A percentile compares a stretch with the other conserved stretches of the same genome.
Conservation (phyloP, 305 asterid species). For the Plantago coronopus region DNA sequence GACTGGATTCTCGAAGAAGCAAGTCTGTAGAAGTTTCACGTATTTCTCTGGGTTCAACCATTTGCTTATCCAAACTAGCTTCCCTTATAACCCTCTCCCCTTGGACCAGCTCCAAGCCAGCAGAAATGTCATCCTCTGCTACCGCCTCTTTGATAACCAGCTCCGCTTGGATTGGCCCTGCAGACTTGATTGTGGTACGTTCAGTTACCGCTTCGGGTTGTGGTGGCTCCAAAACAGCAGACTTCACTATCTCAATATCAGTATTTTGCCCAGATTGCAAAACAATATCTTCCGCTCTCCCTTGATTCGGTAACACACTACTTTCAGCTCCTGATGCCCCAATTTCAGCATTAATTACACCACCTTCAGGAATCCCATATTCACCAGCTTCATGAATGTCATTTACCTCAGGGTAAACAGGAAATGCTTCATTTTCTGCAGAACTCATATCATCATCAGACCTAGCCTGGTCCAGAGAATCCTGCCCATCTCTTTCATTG, state of each 20-base stretch:
- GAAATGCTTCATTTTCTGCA: constrained; percentile 12
- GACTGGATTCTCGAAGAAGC: constrained; percentile 23
- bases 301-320: not conserved
- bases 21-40: constrained; percentile 31
- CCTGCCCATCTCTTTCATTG: constrained; percentile 23
- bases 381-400: constrained; percentile 27
- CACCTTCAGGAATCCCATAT: constrained; percentile 30
- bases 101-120: constrained; percentile 1
- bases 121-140: constrained; percentile 1
- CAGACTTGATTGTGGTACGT: constrained; percentile 13
- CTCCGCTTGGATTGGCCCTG: constrained; percentile 5
- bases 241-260: not conserved
- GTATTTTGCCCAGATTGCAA: constrained; percentile 5
- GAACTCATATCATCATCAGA: constrained; percentile 12
- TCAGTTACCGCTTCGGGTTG: constrained; percentile 4
- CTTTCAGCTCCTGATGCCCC: too few relatives aligned
- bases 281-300: not conserved
- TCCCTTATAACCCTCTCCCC: constrained; percentile 15
- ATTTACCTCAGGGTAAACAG: constrained; percentile 12
- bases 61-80: constrained; percentile 25
- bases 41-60: constrained; percentile 26
- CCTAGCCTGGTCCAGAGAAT: constrained; percentile 21
- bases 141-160: constrained; percentile 14
- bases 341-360: not conserved
- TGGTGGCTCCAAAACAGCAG: constrained; percentile 8